A percentile compares a stretch with the other conserved stretches of the same genome.
Evolutionary conservation across 345 rosid genomes (phyloP).

Genomic region (Kernera saxatilis): DNA sequence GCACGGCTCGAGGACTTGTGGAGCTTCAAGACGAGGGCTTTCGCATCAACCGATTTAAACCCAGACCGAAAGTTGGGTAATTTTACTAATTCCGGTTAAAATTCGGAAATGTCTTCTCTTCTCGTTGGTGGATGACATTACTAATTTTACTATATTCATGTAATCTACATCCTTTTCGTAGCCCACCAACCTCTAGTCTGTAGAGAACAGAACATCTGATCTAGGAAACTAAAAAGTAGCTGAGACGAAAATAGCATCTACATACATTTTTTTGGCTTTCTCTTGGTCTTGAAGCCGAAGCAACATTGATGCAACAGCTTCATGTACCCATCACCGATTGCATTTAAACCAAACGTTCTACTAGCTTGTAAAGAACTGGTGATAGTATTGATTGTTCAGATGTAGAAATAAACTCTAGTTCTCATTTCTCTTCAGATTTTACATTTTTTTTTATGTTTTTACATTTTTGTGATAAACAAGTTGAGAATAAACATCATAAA

Average conservation of each 20-base stretch:
- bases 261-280: background rate
- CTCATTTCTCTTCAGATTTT: slow-evolving; percentile 30
- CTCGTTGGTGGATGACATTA: background rate
- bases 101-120: background rate
- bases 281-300: background rate
- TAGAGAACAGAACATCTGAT: background rate
- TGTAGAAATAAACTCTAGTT: background rate
- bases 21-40: background rate
- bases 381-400: background rate
- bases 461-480: slow-evolving; percentile 25
- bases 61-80: background rate
- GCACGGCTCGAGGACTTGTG: background rate
- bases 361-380: background rate
- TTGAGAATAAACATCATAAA: slow-evolving; percentile 38
- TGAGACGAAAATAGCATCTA: background rate
- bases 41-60: background rate
- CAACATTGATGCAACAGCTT: background rate
- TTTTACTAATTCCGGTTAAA: background rate
- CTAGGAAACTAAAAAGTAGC: background rate
- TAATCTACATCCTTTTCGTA: background rate
- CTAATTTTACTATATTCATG: too few relatives aligned
- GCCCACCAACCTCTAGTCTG: slow-evolving; percentile 7
- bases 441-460: slow-evolving; percentile 34
- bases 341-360: background rate
- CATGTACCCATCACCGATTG: background rate